These are phyloP conservation scores for Globisporangium uncinulatum DNA, from an alignment of 352 stramenopile genomes.

Conservation along the genomic window DNA sequence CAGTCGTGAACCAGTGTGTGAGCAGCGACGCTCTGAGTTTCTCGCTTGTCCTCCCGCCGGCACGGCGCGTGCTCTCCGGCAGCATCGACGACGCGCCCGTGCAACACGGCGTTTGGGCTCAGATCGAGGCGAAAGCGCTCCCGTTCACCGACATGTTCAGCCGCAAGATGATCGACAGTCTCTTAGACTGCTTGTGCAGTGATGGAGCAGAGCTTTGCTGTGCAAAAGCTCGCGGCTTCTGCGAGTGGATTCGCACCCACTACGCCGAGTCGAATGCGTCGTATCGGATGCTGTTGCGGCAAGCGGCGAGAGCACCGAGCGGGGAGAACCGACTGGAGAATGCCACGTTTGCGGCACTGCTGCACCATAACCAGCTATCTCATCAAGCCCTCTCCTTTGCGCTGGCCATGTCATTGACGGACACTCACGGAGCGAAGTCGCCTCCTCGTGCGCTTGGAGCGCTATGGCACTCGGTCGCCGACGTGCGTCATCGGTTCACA, in stretches of 20 bases:
- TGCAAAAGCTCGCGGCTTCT: constrained; percentile 20
- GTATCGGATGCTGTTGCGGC: constrained; percentile 66
- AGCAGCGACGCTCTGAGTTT: constrained; percentile 16
- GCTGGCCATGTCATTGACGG: background rate
- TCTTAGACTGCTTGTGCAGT: constrained; percentile 14
- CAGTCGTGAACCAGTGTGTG: constrained; percentile 1
- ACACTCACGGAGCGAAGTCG: background rate
- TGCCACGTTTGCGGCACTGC: constrained; percentile 42
- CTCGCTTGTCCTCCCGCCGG: constrained; percentile 31
- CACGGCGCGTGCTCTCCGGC: background rate
- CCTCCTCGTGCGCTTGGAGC: constrained; percentile 23
- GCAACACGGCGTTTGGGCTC: background rate
- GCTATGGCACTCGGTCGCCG: constrained; percentile 51
- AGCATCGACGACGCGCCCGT: background rate
- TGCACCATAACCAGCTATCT: constrained; percentile 42
- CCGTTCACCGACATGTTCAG: constrained; percentile 26
- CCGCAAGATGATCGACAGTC: constrained; percentile 9
- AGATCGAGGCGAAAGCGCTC: background rate
- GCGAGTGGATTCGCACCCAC: constrained; percentile 42
- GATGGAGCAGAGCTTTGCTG: background rate
- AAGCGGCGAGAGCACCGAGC: constrained; percentile 19
- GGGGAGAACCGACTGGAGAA: constrained; percentile 35
- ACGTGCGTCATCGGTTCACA: constrained; percentile 34
- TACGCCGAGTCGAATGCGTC: constrained; percentile 45
- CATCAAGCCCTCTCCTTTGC: constrained; percentile 31